Percentiles rank a stretch among this genome's conserved stretches.
Conservation (phyloP, 2,329 filamentous ascomycete genomes). For the Talaromyces sp. region DNA sequence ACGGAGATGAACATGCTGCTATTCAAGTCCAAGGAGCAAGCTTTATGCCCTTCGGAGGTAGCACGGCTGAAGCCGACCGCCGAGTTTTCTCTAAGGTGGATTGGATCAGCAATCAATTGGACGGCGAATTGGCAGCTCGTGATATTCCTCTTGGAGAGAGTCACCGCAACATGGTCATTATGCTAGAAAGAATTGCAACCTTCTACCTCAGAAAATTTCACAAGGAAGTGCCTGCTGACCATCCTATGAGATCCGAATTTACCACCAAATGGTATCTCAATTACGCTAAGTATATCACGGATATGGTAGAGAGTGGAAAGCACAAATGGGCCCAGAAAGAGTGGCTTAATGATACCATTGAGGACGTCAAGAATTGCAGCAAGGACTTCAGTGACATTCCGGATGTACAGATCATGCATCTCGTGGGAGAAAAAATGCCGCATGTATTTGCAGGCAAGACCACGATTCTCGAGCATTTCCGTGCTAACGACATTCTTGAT, state of each 20-base stretch:
- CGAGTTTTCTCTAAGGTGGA: neutral
- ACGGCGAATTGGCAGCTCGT: neutral
- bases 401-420: constrained; percentile 1
- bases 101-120: neutral
- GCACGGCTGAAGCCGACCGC: neutral
- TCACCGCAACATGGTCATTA: neutral
- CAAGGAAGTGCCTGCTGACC: neutral
- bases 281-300: neutral
- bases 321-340: constrained; percentile 16
- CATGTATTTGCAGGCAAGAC: constrained; percentile 33
- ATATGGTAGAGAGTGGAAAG: constrained; percentile 2
- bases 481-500: constrained; percentile 33
- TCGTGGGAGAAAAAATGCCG: constrained; percentile 33
- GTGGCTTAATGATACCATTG: constrained; percentile 20
- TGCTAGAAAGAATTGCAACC: constrained; percentile 8
- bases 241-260: neutral
- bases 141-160: neutral
- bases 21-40: constrained; percentile 1
- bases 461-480: constrained; percentile 39
- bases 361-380: neutral
- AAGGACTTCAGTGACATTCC: neutral
- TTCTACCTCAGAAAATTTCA: constrained; percentile 19
- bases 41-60: neutral
- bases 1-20: neutral
- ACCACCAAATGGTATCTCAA: neutral